phyloP scores from a whole-genome alignment of 805 yeast genomes.

The Candida chauliodis region DNA sequence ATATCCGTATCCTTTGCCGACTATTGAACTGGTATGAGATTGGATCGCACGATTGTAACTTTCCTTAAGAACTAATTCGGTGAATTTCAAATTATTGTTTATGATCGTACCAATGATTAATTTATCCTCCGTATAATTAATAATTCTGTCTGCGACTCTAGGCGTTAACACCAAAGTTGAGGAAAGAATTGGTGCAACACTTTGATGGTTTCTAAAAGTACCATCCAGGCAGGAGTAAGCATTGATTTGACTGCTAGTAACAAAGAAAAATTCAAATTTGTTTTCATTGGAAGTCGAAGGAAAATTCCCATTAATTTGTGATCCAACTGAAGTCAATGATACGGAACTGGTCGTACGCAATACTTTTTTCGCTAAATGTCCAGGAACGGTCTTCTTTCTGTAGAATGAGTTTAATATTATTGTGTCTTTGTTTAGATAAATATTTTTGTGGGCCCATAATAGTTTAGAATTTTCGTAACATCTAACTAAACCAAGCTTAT shows the following conservation, averaged over 20 bases:
- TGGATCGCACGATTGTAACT: slow-evolving; percentile 36
- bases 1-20: slow-evolving; percentile 5
- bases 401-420: slow-evolving; percentile 57
- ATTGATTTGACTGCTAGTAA: slow-evolving; percentile 42
- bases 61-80: slow-evolving; percentile 47
- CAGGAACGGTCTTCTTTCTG: slow-evolving; percentile 52
- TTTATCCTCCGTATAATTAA: slow-evolving; percentile 42
- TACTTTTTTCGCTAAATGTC: slow-evolving; percentile 35
- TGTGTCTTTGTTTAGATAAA: slow-evolving; percentile 17
- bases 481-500: slow-evolving; percentile 46
- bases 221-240: slow-evolving; percentile 52
- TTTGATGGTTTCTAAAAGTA: slow-evolving; percentile 24
- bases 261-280: slow-evolving; percentile 49
- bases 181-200: slow-evolving; percentile 33
- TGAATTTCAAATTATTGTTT: slow-evolving; percentile 64
- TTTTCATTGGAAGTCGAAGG: slow-evolving; percentile 24
- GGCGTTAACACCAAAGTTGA: slow-evolving; percentile 64
- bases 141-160: slow-evolving; percentile 68
- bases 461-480: slow-evolving; percentile 55
- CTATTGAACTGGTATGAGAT: neutral
- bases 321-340: slow-evolving; percentile 18
- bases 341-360: slow-evolving; percentile 24
- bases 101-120: slow-evolving; percentile 59
- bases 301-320: slow-evolving; percentile 30
- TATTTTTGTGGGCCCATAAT: slow-evolving; percentile 24